These are phyloP conservation scores for Decorospora gaudefroyi DNA, from an alignment of 2,329 filamentous ascomycete genomes.

Conservation along the genomic window DNA sequence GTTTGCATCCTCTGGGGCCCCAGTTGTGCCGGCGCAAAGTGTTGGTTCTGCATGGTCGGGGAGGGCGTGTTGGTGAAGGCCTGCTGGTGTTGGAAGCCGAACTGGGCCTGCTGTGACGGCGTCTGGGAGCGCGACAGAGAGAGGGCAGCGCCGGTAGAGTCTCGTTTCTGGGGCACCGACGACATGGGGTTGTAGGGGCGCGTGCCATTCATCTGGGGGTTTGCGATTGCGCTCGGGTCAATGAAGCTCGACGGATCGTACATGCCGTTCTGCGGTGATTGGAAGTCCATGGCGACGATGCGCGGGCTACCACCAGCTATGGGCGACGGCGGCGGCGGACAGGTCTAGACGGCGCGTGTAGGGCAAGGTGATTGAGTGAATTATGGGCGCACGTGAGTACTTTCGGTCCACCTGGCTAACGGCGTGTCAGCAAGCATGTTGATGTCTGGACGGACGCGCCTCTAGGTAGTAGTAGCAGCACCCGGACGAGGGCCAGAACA, in stretches of 20 bases:
- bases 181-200: constrained; percentile 78
- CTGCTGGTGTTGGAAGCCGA: constrained; percentile 67
- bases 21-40: constrained; percentile 60
- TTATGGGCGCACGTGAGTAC: constrained; percentile 27
- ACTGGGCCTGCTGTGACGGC: constrained; percentile 71
- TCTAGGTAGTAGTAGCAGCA: constrained; percentile 15
- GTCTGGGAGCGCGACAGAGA: constrained; percentile 94
- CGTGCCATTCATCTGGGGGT: constrained; percentile 68
- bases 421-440: constrained; percentile 37
- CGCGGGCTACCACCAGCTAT: too few species aligned
- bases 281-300: constrained; percentile 45
- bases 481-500: constrained; percentile 24
- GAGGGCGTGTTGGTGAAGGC: constrained; percentile 90
- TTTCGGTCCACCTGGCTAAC: constrained; percentile 35
- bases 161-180: constrained; percentile 91
- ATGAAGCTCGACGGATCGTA: constrained; percentile 47
- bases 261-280: constrained; percentile 44
- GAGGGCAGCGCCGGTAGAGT: constrained; percentile 82
- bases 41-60: constrained; percentile 85
- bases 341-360: constrained; percentile 18
- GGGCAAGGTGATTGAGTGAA: constrained; percentile 8
- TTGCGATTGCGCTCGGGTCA: constrained; percentile 48
- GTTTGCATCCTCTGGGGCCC: constrained; percentile 75
- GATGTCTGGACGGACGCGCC: constrained; percentile 38
- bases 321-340: constrained; percentile 27